A percentile compares a stretch with the other conserved stretches of the same genome.
phyloP scores from a whole-genome alignment of 306 rosid genomes.

The Arachis stenosperma region DNA sequence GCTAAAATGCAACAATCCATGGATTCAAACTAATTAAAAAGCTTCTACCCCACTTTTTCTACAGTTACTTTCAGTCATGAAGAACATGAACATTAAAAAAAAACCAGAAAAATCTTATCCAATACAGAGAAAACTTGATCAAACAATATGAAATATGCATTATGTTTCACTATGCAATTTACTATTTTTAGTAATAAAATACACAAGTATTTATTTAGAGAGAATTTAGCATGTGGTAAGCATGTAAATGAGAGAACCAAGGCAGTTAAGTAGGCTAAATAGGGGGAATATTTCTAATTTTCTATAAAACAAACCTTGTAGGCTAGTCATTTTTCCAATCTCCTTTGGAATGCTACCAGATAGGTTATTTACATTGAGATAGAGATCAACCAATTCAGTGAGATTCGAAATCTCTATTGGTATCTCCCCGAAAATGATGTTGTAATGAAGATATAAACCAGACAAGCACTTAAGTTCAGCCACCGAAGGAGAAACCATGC shows the following conservation, averaged over 20 bases:
- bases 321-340: constrained; percentile 61
- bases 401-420: constrained; percentile 71
- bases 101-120: not conserved
- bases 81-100: too few relatives aligned
- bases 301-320: constrained; percentile 58
- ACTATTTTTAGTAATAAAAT: too few relatives aligned
- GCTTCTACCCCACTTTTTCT: not conserved
- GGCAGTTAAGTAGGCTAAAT: too few relatives aligned
- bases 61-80: not conserved
- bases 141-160: too few relatives aligned
- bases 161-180: constrained; percentile 22
- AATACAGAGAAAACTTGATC: not conserved
- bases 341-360: constrained; percentile 68
- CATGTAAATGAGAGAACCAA: too few relatives aligned
- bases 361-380: constrained; percentile 71
- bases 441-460: constrained; percentile 77
- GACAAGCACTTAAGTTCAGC: constrained; percentile 74
- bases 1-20: not conserved
- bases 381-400: constrained; percentile 70
- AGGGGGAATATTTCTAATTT: too few relatives aligned
- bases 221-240: too few relatives aligned
- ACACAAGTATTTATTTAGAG: too few relatives aligned
- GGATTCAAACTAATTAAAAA: not conserved
- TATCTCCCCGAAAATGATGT: constrained; percentile 69
- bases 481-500: constrained; percentile 67